Conservation (phyloP, 176 grass and related monocot species). For the Zizania latifolia region DNA sequence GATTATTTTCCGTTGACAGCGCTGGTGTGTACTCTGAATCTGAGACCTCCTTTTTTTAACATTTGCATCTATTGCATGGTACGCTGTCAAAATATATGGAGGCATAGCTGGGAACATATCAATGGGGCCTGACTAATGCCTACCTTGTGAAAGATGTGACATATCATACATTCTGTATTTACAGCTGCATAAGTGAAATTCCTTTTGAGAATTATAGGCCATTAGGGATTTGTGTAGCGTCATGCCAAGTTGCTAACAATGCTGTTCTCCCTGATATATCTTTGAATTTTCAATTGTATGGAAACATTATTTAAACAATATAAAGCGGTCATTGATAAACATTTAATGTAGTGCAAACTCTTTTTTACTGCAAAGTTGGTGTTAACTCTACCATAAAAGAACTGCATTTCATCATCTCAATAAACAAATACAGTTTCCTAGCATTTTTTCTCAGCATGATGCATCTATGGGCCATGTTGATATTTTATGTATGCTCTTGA, state of each 20-base stretch:
- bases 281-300: constrained; percentile 1
- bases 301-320: constrained; percentile 10
- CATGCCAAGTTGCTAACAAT: not conserved
- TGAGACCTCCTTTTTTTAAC: not conserved
- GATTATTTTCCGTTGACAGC: constrained; percentile 95
- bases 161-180: not conserved
- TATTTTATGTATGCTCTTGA: constrained; percentile 22
- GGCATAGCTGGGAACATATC: not conserved
- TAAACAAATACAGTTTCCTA: not conserved
- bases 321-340: not conserved
- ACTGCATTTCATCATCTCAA: not conserved
- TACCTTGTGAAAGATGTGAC: not conserved
- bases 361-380: not conserved
- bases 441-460: constrained; percentile 6
- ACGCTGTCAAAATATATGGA: not conserved
- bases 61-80: not conserved
- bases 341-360: not conserved
- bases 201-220: not conserved
- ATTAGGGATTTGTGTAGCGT: constrained; percentile 6
- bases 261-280: not conserved
- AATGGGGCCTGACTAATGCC: not conserved
- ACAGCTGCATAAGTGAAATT: not conserved
- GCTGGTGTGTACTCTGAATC: constrained; percentile 50
- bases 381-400: not conserved
- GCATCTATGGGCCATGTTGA: not conserved